phyloP scores from a whole-genome alignment of 345 rosid species.

The Turritis glabra region DNA sequence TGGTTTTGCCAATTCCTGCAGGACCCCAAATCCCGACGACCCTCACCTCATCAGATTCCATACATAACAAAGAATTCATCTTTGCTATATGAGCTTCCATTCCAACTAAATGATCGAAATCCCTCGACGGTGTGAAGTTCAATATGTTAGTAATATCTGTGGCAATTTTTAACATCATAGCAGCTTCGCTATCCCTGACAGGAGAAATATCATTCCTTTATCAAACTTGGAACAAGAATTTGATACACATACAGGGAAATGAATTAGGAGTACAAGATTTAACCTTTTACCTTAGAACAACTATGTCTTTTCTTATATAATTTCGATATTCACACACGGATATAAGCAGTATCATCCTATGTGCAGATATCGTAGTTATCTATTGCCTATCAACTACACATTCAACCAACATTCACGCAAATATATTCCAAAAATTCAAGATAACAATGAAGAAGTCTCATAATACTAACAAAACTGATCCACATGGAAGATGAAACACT shows the following conservation, averaged over 20 bases:
- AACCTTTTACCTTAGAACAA: not conserved
- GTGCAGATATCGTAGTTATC: not conserved
- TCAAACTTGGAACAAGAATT: not conserved
- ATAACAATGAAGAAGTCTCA: not conserved
- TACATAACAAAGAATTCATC: not conserved
- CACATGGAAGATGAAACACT: not conserved
- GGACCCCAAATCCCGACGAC: slow-evolving; percentile 18
- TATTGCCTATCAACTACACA: not conserved
- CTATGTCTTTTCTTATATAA: not conserved
- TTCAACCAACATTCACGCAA: not conserved
- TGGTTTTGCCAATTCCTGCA: slow-evolving; percentile 23
- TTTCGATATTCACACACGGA: not conserved
- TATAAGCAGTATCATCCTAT: not conserved
- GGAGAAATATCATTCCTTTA: not conserved
- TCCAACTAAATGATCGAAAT: slow-evolving; percentile 12
- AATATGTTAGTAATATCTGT: not conserved
- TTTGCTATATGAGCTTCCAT: slow-evolving; percentile 19
- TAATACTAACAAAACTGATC: not conserved
- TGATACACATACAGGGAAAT: not conserved
- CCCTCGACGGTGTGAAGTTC: slow-evolving; percentile 1
- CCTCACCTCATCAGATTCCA: not conserved
- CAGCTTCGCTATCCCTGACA: not conserved
- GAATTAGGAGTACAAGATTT: not conserved
- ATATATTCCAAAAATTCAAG: not conserved
- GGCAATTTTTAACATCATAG: not conserved